Conservation (phyloP, 805 yeast genomes). For the Barnettozyma botsteinii region DNA sequence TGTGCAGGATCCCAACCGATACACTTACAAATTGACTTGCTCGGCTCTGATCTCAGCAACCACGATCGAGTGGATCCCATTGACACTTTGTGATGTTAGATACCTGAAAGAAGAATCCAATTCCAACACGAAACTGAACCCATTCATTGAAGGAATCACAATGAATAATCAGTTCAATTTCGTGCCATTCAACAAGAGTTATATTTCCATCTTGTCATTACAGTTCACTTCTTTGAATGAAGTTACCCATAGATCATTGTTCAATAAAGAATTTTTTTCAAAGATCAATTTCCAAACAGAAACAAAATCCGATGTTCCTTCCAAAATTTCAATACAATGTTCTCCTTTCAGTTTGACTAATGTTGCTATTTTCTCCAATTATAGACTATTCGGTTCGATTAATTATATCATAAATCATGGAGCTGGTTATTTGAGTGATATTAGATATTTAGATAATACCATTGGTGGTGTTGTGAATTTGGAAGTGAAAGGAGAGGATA, state of each 20-base stretch:
- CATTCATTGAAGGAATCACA: constrained; percentile 11
- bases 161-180: constrained; percentile 15
- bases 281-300: constrained; percentile 12
- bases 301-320: constrained; percentile 12
- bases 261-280: constrained; percentile 8
- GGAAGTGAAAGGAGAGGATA: background rate
- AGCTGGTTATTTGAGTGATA: constrained; percentile 20
- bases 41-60: constrained; percentile 11
- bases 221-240: constrained; percentile 5
- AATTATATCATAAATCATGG: constrained; percentile 14
- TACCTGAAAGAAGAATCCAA: constrained; percentile 2
- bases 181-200: constrained; percentile 12
- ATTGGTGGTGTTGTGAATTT: constrained; percentile 23
- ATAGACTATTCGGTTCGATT: constrained; percentile 17
- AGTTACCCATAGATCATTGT: constrained; percentile 8
- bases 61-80: constrained; percentile 16
- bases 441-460: constrained; percentile 23
- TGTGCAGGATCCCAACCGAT: constrained; percentile 12
- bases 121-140: background rate
- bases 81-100: constrained; percentile 7
- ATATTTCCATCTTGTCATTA: constrained; percentile 17
- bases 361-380: constrained; percentile 23
- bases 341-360: constrained; percentile 28
- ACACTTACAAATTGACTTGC: constrained; percentile 14
- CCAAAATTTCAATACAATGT: constrained; percentile 17